Base-by-base conservation (phyloP, 371 early-diverging fungal species). In the Haplosporangium sp. region DNA sequence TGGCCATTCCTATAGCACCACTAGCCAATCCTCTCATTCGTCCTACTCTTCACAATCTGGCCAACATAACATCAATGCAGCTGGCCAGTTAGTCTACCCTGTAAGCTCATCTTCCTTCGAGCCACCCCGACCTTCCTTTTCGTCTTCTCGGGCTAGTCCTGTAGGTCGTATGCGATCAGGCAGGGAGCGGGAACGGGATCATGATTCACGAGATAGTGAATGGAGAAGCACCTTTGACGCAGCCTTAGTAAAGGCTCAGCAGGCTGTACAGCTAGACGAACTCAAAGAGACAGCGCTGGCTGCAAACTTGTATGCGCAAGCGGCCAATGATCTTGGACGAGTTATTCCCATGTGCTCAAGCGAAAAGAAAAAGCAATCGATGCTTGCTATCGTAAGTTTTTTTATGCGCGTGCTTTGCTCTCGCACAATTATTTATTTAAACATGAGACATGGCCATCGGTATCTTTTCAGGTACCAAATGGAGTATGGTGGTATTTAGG, bases 351-450 rank as follows among this genome's bases (percentile, higher is more conserved):
- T 82, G 69, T 82, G 82, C 61, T 56, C 72, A 19, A 82, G 72
- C 37, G 82, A 82, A 35, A 82, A 74, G 73, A 82, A 82, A 70
- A 72, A 82, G 62, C 82, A 82, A 48, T 82, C 82, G 48, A 82
- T 82, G 82, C 57, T 76, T 4, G 76, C 82, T 9, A 82, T 82
- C 39, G 82, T 82, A 82, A 70, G 82, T 76, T 3, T 55, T 47
- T 44, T 35, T 27, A 4, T 65, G 50, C 50, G 50, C 50, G 50
- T 50, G 50, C 45, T 50, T 50, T 50, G 50, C n/a, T 50, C 50
- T 50, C 50, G 3, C 45, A 45, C 4, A 4, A 0, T 4, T 50
- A n/a, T 27, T 27, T 6, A 50, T 50, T 50, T 60, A 34, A 50
- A 60, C 39, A 11, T 59, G 39, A 37, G 50, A 42, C 64, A 50